Conservation (phyloP, 306 rosid genomes). For the Mucuna pruriens region DNA sequence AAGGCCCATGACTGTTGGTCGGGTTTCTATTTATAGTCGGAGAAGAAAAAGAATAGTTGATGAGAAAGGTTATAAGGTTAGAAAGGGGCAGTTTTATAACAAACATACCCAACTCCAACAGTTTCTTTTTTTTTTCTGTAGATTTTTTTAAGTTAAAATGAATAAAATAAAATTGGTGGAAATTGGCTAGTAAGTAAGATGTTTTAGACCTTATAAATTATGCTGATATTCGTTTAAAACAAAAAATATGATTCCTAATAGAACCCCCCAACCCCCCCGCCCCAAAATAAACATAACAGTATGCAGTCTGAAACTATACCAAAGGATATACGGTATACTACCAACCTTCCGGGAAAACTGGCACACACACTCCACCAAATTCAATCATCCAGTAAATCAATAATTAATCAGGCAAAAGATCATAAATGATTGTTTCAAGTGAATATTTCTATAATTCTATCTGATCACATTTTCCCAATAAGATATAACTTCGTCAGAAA, state of each 20-base stretch:
- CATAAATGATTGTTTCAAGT: background rate
- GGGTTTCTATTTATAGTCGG: background rate
- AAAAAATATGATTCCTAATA: background rate
- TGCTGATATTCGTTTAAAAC: conserved; percentile 23
- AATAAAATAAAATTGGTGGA: conserved; percentile 19
- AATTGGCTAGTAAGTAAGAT: background rate
- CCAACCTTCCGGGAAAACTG: conserved; percentile 1
- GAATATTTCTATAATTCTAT: background rate
- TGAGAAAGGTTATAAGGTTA: background rate
- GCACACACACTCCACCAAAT: background rate
- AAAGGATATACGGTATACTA: background rate
- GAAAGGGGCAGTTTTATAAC: background rate
- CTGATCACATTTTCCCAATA: background rate
- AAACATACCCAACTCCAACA: conserved; percentile 8
- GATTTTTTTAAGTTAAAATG: background rate
- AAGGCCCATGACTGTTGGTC: background rate
- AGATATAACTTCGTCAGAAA: conserved; percentile 1
- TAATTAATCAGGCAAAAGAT: conserved; percentile 11
- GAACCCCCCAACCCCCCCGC: background rate
- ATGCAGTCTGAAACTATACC: background rate
- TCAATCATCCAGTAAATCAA: background rate
- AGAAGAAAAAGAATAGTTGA: background rate
- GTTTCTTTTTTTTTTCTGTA: background rate
- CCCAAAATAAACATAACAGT: background rate
- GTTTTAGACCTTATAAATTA: background rate